phyloP scores from a whole-genome alignment of 495 filamentous ascomycete species.

The Tuber microsphaerosporum region DNA sequence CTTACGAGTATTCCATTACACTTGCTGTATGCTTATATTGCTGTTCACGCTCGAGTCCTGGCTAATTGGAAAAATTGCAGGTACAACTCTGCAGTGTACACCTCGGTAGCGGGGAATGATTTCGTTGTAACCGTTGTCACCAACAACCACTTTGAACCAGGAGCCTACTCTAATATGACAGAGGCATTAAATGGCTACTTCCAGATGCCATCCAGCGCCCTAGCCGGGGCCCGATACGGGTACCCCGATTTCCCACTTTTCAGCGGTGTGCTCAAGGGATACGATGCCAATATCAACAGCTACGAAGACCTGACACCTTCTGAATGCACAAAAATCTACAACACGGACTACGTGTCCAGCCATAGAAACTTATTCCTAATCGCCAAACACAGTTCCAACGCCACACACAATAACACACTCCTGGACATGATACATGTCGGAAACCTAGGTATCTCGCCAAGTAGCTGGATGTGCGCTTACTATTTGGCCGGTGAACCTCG shows the following conservation, averaged over 20 bases:
- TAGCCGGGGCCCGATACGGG: no score
- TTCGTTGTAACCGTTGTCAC: background rate
- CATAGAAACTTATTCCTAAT: background rate
- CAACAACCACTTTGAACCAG: background rate
- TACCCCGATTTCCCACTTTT: background rate
- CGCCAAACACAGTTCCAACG: background rate
- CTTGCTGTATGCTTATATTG: constrained; percentile 8
- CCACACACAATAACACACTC: background rate
- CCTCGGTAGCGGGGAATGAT: constrained; percentile 6
- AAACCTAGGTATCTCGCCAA: background rate
- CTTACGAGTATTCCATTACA: constrained; percentile 11
- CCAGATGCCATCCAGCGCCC: no score
- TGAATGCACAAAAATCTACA: background rate
- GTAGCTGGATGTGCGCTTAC: constrained; percentile 6
- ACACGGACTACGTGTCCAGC: background rate
- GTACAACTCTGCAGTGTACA: constrained; percentile 12
- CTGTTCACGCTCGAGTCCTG: no score
- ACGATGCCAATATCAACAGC: background rate
- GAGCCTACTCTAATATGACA: constrained; percentile 4
- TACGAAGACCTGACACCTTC: background rate
- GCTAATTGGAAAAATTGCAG: background rate
- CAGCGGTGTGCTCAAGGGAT: background rate
- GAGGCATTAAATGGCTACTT: background rate
- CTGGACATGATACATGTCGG: background rate
- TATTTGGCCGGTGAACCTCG: accelerated